Evolutionary conservation across 495 filamentous ascomycete genomes (phyloP).

Genomic region (Penicillium pulvis): DNA sequence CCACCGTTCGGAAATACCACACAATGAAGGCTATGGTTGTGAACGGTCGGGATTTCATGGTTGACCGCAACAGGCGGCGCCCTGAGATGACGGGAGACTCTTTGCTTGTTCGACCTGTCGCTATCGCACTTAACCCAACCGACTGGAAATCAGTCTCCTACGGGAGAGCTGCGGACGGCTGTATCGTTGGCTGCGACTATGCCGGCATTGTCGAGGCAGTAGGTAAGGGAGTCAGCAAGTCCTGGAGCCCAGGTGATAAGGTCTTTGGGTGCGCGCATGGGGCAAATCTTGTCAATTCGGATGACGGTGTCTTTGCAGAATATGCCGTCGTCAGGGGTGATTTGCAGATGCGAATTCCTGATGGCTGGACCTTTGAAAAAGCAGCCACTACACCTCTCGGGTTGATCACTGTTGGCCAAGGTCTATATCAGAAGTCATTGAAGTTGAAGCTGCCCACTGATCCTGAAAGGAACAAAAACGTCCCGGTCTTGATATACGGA

Average conservation of each 20-base stretch:
- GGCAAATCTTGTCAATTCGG: conserved; percentile 46
- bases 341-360: conserved; percentile 53
- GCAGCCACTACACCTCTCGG: conserved; percentile 59
- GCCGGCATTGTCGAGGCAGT: conserved; percentile 49
- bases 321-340: conserved; percentile 54
- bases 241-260: conserved; percentile 49
- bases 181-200: conserved; percentile 59
- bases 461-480: conserved; percentile 3
- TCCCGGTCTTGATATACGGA: conserved; percentile 53
- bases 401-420: conserved; percentile 46
- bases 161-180: conserved; percentile 27
- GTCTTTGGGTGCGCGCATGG: conserved; percentile 55
- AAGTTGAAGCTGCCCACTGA: conserved; percentile 18
- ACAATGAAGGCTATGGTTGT: too few relatives aligned
- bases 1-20: too few relatives aligned
- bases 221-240: conserved; percentile 40
- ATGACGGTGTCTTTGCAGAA: conserved; percentile 59
- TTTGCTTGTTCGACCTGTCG: conserved; percentile 46
- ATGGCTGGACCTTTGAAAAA: conserved; percentile 53
- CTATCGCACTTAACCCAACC: conserved; percentile 59
- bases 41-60: too few relatives aligned
- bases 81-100: too few relatives aligned
- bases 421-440: conserved; percentile 36
- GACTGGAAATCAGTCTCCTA: conserved; percentile 58
- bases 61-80: too few relatives aligned